Evolutionary conservation across 768 basidiomycete species (phyloP), one percentile per base, ranked within the genome.

Genomic region (Fibroporia radiculosa): DNA sequence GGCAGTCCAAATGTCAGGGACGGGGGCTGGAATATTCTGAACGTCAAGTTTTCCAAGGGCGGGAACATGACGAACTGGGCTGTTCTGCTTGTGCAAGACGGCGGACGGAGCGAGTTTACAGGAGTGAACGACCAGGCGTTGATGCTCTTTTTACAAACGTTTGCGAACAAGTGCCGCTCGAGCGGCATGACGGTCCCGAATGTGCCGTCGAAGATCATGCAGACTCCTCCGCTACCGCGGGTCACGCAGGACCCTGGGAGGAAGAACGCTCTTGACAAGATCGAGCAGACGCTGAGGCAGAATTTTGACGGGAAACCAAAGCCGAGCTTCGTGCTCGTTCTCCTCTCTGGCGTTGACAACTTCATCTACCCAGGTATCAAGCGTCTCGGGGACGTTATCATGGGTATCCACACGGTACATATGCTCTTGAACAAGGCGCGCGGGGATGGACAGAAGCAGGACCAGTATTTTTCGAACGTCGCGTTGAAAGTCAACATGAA

Each of bases 401-500:
- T 87, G n/a, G 88, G 86, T 1, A 56, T 92, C 19, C 80, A 80
- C 34, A 88, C 86, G 0, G 62, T 88, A n/a, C 82, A 82, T 53
- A 80, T 88, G 78, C 71, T 77, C 22, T 62, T 81, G 8, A 55
- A 51, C 5, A 89, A 87, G 58, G 82, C 81, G 6, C 58, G 83
- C 5, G 64, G 60, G 5, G 71, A 76, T 1, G 55, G 62, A 12
- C 72, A 53, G 41, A 78, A 77, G 50, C 84, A 85, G 53, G 80
- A 84, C 45, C 85, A 89, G 51, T 92, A 91, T 57, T 74, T 88
- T 44, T 84, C 87, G 8, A 91, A 88, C 49, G 77, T 89, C 27
- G 83, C 84, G 0, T 63, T 91, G 44, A 91, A 92, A 54, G 73
- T 87, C 6, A 92, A 92, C 53, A 78, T 79, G 26, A 92, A 92